Percentiles rank a stretch among this genome's conserved stretches.
These are phyloP conservation scores for Gynochthodes officinalis DNA, from an alignment of 257 asterid genomes.

Conservation along the genomic window DNA sequence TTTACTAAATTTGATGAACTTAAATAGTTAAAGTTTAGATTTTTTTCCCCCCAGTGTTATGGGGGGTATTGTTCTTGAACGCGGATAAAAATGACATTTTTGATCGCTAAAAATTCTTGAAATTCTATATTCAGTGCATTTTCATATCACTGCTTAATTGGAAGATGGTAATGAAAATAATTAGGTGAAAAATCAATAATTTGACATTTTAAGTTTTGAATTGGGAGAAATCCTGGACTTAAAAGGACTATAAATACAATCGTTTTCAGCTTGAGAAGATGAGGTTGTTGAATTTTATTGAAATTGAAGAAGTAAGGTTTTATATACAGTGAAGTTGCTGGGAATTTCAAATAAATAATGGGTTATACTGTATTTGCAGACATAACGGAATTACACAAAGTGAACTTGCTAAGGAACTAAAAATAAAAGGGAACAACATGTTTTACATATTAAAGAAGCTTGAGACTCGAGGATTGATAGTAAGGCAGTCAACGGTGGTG, in stretches of 20 bases:
- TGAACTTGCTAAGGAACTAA: slow-evolving; percentile 74
- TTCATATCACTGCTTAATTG: neutral
- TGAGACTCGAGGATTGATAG: slow-evolving; percentile 74
- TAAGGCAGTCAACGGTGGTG: slow-evolving; percentile 70
- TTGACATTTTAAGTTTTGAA: neutral
- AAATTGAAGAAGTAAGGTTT: neutral
- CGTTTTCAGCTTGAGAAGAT: slow-evolving; percentile 13
- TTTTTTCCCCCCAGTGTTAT: neutral
- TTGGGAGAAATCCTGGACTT: neutral
- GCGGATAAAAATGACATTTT: neutral
- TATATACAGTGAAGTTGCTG: neutral
- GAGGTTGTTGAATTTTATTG: too few species aligned
- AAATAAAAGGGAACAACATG: slow-evolving; percentile 58
- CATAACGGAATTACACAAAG: slow-evolving; percentile 73
- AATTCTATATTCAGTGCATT: neutral
- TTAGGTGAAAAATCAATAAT: neutral
- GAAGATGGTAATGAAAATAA: neutral
- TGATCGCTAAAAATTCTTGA: neutral
- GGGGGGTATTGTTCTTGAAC: neutral
- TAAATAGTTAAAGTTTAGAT: neutral
- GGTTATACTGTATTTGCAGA: slow-evolving; percentile 42
- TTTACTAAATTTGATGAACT: too few species aligned
- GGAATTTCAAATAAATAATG: neutral
- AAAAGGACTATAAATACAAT: neutral
- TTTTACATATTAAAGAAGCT: slow-evolving; percentile 72